These are phyloP conservation scores for Sporisorium sorghi DNA, from an alignment of 1,284 basidiomycete genomes.

Conservation along the genomic window DNA sequence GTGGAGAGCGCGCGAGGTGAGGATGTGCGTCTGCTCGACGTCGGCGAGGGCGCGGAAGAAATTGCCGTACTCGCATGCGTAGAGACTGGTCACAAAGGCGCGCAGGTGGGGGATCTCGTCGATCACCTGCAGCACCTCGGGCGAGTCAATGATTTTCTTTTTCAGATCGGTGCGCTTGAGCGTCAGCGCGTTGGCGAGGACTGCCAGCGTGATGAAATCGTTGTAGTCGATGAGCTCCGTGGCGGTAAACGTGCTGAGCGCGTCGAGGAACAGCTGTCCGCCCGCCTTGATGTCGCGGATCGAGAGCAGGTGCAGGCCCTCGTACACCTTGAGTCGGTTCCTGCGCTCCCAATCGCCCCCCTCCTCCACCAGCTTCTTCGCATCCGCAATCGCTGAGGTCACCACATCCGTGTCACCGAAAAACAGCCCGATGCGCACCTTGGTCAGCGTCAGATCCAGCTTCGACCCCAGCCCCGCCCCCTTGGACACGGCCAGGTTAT, in stretches of 20 bases:
- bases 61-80: conserved; percentile 92
- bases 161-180: conserved; percentile 88
- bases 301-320: conserved; percentile 84
- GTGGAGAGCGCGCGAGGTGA: conserved; percentile 85
- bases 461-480: conserved; percentile 90
- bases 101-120: conserved; percentile 72
- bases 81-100: conserved; percentile 75
- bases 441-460: conserved; percentile 90
- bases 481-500: conserved; percentile 88
- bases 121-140: conserved; percentile 72
- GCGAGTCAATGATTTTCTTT: conserved; percentile 78
- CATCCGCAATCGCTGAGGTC: conserved; percentile 79
- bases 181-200: conserved; percentile 82
- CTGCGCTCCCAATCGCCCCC: conserved; percentile 98
- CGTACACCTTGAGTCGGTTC: conserved; percentile 95
- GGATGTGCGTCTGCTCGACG: conserved; percentile 86
- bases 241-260: conserved; percentile 92
- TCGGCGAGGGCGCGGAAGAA: conserved; percentile 89
- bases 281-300: conserved; percentile 77
- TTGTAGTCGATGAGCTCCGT: conserved; percentile 89
- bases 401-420: conserved; percentile 84
- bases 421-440: conserved; percentile 92
- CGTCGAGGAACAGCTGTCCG: conserved; percentile 82
- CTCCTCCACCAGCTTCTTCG: conserved; percentile 88
- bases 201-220: conserved; percentile 88